Base-by-base conservation (phyloP, 2,329 filamentous ascomycete species). In the Coleophoma crateriformis region DNA sequence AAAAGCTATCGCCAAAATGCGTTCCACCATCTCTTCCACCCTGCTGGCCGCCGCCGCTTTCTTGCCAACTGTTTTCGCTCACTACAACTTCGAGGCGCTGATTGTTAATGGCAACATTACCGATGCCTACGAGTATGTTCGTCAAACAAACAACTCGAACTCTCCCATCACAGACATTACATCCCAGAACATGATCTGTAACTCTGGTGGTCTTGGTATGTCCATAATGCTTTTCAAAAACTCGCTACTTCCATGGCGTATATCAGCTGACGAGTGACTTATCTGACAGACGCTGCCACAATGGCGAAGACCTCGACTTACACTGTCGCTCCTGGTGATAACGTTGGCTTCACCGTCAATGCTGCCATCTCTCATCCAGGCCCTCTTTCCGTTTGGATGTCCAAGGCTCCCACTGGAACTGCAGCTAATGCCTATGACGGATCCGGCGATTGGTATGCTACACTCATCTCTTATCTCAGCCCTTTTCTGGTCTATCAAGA, bases 41-140 rank as follows among this genome's bases (percentile, higher is more conserved):
- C 27, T 27, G 7, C 2, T 27, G 8, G 27, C 27, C 8, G 27
- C 27, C 2, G 27, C 27, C 7, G 27, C 27, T 27, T 27, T 27
- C 3, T 27, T 27, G 27, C 27, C 27, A 27, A 27, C 27, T 27
- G 45, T 33, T 33, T 33, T 47, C 20, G 45, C 45, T 32, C 45
- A 47, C 11, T 47, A 51, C 32, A 38, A 42, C 32, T 51, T 47
- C 45, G 42, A 38, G 3, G 41, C 49, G 32, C 39, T 51, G 15
- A 51, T 51, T 7, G 38, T 51, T 17, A 43, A 71, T 70, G 68
- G 74, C 46, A 61, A 63, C 1, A 64, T 72, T 0, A 70, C 73
- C 14, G 72, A 71, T 3, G 74, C 67, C 2, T 82, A 80, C 58
- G 56, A 62, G 10, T 71, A 74, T 11, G 79, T 79, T 3, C 64